Conservation (phyloP, 306 rosid species). For the Lathyrus aphaca region DNA sequence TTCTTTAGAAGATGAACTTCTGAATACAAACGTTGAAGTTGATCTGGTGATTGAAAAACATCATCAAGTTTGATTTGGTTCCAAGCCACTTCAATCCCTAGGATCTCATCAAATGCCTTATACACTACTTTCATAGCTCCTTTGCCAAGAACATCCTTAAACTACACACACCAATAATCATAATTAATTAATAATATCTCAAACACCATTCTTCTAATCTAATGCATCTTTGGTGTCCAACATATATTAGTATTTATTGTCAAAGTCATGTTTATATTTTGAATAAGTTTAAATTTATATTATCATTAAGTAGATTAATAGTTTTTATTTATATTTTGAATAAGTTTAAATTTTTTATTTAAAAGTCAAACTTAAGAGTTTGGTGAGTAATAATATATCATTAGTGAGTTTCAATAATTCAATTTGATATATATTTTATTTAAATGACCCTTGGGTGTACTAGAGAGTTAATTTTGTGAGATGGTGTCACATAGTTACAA, state of each 20-base stretch:
- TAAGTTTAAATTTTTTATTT: too few relatives aligned
- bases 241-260: too few relatives aligned
- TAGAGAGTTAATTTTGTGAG: constrained; percentile 29
- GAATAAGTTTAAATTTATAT: too few relatives aligned
- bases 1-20: constrained; percentile 91
- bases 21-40: constrained; percentile 72
- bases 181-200: neutral
- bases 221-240: neutral
- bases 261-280: too few relatives aligned
- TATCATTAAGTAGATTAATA: too few relatives aligned
- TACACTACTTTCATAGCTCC: constrained; percentile 92
- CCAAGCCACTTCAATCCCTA: constrained; percentile 95
- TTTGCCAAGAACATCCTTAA: constrained; percentile 78
- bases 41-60: constrained; percentile 70
- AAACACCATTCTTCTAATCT: neutral
- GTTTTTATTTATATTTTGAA: too few relatives aligned
- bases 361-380: constrained; percentile 28
- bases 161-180: constrained; percentile 51
- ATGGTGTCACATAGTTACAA: constrained; percentile 6
- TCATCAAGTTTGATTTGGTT: constrained; percentile 77
- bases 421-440: constrained; percentile 9
- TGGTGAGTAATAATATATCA: neutral
- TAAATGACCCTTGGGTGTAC: constrained; percentile 27
- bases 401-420: neutral
- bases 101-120: constrained; percentile 75